Percentiles rank a stretch among this genome's conserved stretches.
phyloP scores from a whole-genome alignment of 176 grass and related monocot species.

The Eremochloa ophiuroides region DNA sequence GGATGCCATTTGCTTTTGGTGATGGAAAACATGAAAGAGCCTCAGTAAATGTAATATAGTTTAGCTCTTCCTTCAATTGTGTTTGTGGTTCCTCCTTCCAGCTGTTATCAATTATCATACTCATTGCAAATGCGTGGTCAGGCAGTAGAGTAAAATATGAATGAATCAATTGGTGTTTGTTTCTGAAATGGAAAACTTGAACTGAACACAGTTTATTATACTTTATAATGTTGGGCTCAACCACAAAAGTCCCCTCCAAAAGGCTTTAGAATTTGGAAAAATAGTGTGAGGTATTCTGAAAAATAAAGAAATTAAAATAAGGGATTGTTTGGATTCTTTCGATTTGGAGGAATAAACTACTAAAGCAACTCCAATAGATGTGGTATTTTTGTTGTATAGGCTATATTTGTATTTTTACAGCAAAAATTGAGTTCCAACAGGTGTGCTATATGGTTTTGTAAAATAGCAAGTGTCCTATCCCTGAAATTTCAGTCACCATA shows the following conservation, averaged over 20 bases:
- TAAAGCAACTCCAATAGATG: no score
- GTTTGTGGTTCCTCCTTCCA: background rate
- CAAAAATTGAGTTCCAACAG: no score
- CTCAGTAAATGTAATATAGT: slow-evolving; percentile 51
- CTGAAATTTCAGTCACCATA: no score
- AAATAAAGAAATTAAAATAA: background rate
- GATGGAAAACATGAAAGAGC: slow-evolving; percentile 38
- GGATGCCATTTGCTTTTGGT: slow-evolving; percentile 31
- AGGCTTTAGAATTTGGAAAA: background rate
- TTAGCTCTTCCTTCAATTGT: slow-evolving; percentile 28
- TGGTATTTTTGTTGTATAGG: no score
- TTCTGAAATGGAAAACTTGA: background rate
- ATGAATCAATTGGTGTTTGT: background rate
- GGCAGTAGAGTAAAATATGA: background rate
- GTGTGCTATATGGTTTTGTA: no score
- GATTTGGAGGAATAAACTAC: no score
- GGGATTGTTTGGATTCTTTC: no score
- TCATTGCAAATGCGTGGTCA: background rate
- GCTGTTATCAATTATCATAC: background rate
- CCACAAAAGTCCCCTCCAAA: background rate
- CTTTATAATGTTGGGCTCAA: background rate
- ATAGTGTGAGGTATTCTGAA: background rate
- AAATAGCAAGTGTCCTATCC: no score
- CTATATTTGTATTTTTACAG: no score
- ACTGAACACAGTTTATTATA: background rate